phyloP scores from a whole-genome alignment of 2,329 filamentous ascomycete genomes.

The Microsporum ferrugineum region DNA sequence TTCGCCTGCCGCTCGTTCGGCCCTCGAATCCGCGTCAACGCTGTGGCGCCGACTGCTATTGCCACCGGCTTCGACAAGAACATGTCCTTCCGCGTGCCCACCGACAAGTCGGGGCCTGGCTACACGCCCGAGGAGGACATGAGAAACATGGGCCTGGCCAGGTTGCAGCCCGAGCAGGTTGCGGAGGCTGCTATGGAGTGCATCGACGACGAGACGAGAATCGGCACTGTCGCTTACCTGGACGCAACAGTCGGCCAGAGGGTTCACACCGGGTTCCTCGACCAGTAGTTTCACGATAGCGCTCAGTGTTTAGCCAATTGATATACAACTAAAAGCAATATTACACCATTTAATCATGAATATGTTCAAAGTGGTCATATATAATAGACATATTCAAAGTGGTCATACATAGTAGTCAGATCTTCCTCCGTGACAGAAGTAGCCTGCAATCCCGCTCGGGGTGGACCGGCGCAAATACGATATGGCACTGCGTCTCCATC shows the following conservation, averaged over 20 bases:
- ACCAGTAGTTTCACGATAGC: not conserved
- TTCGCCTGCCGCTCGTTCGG: not conserved
- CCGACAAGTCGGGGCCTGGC: not conserved
- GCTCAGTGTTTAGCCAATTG: not conserved
- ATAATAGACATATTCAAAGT: not conserved
- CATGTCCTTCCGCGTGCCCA: not conserved
- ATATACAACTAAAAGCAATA: not conserved
- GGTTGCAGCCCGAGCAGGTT: conserved; percentile 2
- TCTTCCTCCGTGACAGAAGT: not conserved
- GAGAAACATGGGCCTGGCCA: not conserved
- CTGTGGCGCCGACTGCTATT: conserved; percentile 1
- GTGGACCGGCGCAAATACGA: conserved; percentile 3
- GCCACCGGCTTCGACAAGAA: conserved; percentile 4
- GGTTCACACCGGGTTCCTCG: not conserved
- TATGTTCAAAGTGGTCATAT: not conserved
- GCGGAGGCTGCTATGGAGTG: conserved; percentile 1
- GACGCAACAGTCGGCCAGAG: not conserved
- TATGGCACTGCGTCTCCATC: conserved; percentile 1
- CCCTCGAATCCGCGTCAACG: conserved; percentile 3
- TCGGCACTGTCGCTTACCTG: conserved; percentile 1
- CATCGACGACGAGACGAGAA: conserved; percentile 1
- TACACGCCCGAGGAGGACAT: conserved; percentile 5
- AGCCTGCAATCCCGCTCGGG: conserved; percentile 4
- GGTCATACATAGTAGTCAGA: not conserved
- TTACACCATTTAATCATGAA: not conserved